Base-by-base conservation (phyloP, 164 flowering plant species). In the Hamamelis virginiana region DNA sequence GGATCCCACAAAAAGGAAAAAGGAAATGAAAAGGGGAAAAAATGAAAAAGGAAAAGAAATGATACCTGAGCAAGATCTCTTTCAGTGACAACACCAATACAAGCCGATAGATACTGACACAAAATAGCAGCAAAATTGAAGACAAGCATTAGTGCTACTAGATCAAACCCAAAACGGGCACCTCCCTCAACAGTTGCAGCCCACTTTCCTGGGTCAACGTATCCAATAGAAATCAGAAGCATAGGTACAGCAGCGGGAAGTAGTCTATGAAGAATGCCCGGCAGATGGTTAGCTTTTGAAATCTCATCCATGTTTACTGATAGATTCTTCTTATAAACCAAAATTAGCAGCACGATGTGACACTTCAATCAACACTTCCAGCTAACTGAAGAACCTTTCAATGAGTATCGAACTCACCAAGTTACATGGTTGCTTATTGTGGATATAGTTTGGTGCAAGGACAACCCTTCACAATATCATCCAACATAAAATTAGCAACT, bases 201-300 rank as follows among this genome's bases (percentile, higher is more conserved):
- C 98, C 97, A 96, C 81, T 96, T 96, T 76, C 99, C 99, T 60
- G 93, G 96, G 69, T 96, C 99, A 69, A 96, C 80, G 80, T 91
- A 96, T 75, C 91, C 86, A 72, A 90, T 71, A 25, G 96, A 82
- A 66, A 91, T 73, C 66, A 90, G 76, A 69, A 96, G 80, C 50
- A 76, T 77, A 10, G 99, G 98, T 44, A 79, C 82, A 70, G 81
- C 66, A 64, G 86, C 80, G 38, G 97, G 91, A 77, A 83, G 74
- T 46, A 88, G 66, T 51, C 83, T 83, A 67, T 78, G 71, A 55
- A 63, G 62, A 46, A 77, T 52, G 59, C 79, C 74, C 13, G 80
- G 69, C 68, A 67, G 71, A 67, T 72, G 64, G 62, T 72, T 76
- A 21, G 65, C 69, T 59, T 59, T 67, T 21, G 62, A 57, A 61